These are phyloP conservation scores for Przewalskia tangutica DNA, from an alignment of 257 asterid genomes.

Conservation along the genomic window DNA sequence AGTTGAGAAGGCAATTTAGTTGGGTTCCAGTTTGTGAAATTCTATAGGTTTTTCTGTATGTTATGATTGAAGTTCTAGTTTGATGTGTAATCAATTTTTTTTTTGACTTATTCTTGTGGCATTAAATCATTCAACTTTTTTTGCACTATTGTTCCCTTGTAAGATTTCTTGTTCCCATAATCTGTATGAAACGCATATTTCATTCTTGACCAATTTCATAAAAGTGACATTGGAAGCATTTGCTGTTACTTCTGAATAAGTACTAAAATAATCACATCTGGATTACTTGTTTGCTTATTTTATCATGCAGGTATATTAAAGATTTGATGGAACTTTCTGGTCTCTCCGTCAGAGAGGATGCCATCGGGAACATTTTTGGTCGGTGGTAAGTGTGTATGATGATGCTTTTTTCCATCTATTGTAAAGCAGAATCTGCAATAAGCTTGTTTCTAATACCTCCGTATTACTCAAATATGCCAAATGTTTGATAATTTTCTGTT, in stretches of 20 bases:
- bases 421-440: too few relatives aligned
- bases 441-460: not conserved
- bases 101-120: not conserved
- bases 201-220: not conserved
- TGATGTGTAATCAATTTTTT: not conserved
- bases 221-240: not conserved
- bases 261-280: not conserved
- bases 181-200: not conserved
- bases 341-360: slow-evolving; percentile 79
- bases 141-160: not conserved
- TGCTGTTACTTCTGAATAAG: not conserved
- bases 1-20: not conserved
- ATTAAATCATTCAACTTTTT: not conserved
- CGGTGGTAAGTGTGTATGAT: slow-evolving; percentile 52
- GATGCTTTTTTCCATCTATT: not conserved
- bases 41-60: not conserved
- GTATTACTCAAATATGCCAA: not conserved
- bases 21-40: not conserved
- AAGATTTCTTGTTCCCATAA: not conserved
- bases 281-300: not conserved
- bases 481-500: not conserved
- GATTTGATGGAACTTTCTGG: slow-evolving; percentile 62
- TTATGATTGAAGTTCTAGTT: not conserved
- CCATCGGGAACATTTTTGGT: slow-evolving; percentile 88
- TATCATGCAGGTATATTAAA: slow-evolving; percentile 60